Evolutionary conservation across 2,329 filamentous ascomycete species (phyloP).

Genomic region (Aspergillus aculeatus): DNA sequence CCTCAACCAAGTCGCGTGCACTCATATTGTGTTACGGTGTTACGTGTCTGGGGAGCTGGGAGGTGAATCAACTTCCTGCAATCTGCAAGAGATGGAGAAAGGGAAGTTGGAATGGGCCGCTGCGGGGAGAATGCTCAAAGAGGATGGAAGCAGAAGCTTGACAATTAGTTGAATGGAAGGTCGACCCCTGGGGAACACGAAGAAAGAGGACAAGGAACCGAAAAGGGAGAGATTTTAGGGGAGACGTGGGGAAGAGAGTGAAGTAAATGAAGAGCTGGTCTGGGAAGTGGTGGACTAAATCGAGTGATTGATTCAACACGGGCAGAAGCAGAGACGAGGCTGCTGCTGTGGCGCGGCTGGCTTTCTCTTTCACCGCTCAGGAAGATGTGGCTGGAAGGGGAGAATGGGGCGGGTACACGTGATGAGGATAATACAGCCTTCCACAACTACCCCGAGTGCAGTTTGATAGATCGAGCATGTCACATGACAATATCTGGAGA

Average conservation of each 20-base stretch:
- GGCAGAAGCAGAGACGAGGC: slow-evolving; percentile 1
- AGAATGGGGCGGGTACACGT: neutral
- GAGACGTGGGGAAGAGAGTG: neutral
- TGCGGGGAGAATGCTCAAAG: neutral
- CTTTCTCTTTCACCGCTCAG: neutral
- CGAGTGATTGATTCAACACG: neutral
- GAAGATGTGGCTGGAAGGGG: slow-evolving; percentile 2
- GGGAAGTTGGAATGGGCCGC: neutral
- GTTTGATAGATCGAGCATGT: neutral
- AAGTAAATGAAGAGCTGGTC: neutral
- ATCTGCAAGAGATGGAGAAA: slow-evolving; percentile 1
- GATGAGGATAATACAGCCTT: neutral
- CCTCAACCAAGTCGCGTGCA: slow-evolving; percentile 69
- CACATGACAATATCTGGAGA: neutral
- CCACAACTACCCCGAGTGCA: neutral
- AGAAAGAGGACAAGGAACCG: neutral
- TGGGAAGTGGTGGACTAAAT: neutral
- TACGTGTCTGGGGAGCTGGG: neutral
- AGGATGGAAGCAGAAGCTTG: neutral
- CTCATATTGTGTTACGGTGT: slow-evolving; percentile 53
- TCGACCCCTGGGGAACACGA: neutral
- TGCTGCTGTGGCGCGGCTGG: neutral
- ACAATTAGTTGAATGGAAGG: neutral
- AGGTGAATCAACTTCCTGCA: neutral
- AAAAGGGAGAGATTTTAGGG: neutral